A percentile compares a stretch with the other conserved stretches of the same genome.
Conservation (phyloP, 257 asterid genomes). For the Nemophila menziesii region DNA sequence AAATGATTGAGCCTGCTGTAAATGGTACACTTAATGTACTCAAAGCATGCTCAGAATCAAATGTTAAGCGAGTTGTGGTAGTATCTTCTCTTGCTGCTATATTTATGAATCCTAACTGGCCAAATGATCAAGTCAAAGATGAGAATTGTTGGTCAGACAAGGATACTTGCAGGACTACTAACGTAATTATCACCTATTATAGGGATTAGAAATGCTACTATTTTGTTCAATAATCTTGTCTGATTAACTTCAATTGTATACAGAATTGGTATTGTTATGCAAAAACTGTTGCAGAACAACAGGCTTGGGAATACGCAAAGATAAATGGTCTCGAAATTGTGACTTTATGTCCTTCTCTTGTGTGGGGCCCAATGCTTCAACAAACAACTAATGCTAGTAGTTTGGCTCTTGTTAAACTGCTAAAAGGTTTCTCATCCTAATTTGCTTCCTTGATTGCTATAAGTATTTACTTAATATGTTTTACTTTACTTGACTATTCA, state of each 20-base stretch:
- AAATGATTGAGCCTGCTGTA: conserved; percentile 64
- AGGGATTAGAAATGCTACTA: background rate
- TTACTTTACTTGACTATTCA: too few relatives aligned
- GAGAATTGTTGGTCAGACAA: conserved; percentile 82
- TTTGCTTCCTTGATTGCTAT: background rate
- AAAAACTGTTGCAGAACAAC: conserved; percentile 63
- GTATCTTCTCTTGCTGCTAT: conserved; percentile 69
- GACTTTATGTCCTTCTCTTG: conserved; percentile 45
- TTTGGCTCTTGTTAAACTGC: conserved; percentile 35
- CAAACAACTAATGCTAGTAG: conserved; percentile 48
- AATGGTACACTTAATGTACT: conserved; percentile 67
- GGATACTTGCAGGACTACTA: conserved; percentile 59
- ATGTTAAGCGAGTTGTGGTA: conserved; percentile 41
- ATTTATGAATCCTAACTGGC: conserved; percentile 46
- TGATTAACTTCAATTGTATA: background rate
- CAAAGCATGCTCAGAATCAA: conserved; percentile 58
- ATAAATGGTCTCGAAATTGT: conserved; percentile 41
- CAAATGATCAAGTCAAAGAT: conserved; percentile 35
- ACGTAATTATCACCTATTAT: conserved; percentile 23
- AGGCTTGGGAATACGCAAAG: conserved; percentile 55
- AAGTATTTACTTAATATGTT: background rate
- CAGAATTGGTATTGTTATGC: conserved; percentile 82
- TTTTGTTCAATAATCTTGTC: conserved; percentile 1
- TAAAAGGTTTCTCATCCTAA: conserved; percentile 38
- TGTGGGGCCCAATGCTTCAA: conserved; percentile 69